phyloP scores from a whole-genome alignment of 768 basidiomycete genomes.

The Trametes punicea region DNA sequence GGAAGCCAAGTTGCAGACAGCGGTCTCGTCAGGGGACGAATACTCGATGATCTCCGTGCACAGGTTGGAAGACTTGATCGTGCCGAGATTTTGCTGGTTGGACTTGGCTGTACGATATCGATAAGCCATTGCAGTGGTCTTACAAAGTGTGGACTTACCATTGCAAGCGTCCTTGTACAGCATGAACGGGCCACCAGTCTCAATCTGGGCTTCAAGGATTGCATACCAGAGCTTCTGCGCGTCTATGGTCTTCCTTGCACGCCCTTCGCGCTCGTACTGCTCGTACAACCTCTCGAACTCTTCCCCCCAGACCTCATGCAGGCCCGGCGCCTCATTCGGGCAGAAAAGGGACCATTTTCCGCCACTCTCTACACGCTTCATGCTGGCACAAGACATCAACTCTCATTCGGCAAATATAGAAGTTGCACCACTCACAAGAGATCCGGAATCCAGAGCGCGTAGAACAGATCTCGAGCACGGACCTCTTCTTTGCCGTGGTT shows the following conservation, averaged over 20 bases:
- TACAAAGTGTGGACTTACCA: conserved; percentile 46
- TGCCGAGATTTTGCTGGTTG: conserved; percentile 97
- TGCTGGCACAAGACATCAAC: conserved; percentile 44
- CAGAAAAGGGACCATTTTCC: conserved; percentile 96
- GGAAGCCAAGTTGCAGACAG: conserved; percentile 98
- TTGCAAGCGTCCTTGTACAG: conserved; percentile 97
- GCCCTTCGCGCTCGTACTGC: conserved; percentile 87
- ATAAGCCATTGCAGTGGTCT: background rate
- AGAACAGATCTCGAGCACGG: conserved; percentile 95
- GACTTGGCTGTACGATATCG: conserved; percentile 67
- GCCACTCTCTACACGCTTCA: conserved; percentile 92
- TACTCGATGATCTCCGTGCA: conserved; percentile 99
- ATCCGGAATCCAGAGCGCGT: conserved; percentile 96
- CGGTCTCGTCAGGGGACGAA: conserved; percentile 94
- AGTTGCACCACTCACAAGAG: conserved; percentile 65
- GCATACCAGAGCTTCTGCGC: conserved; percentile 99
- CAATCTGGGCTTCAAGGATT: conserved; percentile 93
- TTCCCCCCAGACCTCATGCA: conserved; percentile 84
- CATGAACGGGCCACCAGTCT: conserved; percentile 99
- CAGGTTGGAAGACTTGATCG: conserved; percentile 98
- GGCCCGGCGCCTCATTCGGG: conserved; percentile 90
- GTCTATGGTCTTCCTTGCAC: conserved; percentile 76
- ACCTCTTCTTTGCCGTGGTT: conserved; percentile 99
- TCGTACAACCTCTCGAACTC: conserved; percentile 87
- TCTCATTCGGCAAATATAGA: too few relatives aligned